Conservation (phyloP, 129 eudicot genomes). For the Heracleum sosnowskyi region DNA sequence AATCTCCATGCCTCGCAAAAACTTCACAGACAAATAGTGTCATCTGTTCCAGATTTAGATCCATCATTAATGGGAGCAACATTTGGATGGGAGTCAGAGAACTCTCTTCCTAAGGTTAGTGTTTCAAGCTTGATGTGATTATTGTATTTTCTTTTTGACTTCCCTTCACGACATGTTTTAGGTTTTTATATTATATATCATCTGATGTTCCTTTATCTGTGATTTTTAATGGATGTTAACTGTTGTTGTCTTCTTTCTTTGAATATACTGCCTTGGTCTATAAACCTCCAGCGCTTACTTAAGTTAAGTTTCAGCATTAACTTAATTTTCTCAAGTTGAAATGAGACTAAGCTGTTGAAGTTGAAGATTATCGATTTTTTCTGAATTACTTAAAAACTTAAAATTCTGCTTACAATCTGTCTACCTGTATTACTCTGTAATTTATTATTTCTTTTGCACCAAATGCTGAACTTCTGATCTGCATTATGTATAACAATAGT, state of each 20-base stretch:
- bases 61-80: conserved; percentile 24
- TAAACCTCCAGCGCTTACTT: background rate
- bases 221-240: background rate
- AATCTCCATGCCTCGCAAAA: conserved; percentile 65
- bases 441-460: background rate
- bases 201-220: background rate
- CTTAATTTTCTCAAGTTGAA: background rate
- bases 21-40: conserved; percentile 38
- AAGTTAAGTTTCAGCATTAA: background rate
- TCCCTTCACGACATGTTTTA: background rate
- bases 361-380: background rate
- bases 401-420: background rate
- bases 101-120: conserved; percentile 73
- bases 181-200: background rate
- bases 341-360: background rate
- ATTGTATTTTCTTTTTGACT: too few species aligned
- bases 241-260: too few species aligned
- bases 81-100: conserved; percentile 72
- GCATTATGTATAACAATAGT: background rate
- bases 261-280: too few species aligned
- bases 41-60: conserved; percentile 27
- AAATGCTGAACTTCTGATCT: background rate
- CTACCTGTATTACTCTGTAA: background rate
- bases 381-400: background rate
- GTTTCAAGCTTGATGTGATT: too few species aligned